These are phyloP conservation scores for Syncephalastrum racemosum DNA, from an alignment of 371 early-diverging fungal genomes.

Conservation along the genomic window DNA sequence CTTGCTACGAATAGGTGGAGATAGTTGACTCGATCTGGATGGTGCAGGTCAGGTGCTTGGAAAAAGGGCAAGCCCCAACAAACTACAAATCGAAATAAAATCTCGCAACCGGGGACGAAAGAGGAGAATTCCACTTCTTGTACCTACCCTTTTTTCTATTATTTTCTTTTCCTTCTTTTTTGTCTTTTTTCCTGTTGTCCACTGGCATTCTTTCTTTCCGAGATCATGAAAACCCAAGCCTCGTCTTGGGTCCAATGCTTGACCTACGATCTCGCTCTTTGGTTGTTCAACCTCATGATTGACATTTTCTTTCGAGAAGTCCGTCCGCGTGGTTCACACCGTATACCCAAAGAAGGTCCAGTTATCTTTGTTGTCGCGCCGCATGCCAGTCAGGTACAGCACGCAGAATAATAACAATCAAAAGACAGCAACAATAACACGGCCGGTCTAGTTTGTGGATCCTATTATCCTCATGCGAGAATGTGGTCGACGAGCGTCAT, in stretches of 20 bases:
- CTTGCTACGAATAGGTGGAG: no score
- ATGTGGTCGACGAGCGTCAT: conserved; percentile 79
- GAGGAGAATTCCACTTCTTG: conserved; percentile 1
- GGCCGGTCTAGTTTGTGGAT: conserved; percentile 81
- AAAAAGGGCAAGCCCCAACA: no score
- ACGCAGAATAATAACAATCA: no score
- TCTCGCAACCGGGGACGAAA: not conserved
- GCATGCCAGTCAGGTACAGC: conserved; percentile 88
- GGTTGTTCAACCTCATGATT: conserved; percentile 65
- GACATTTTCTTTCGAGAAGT: conserved; percentile 90
- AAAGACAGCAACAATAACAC: not conserved
- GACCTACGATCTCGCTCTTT: conserved; percentile 40
- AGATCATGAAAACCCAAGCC: not conserved
- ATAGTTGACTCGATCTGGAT: no score
- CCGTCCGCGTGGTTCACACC: conserved; percentile 82
- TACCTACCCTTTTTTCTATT: conserved; percentile 4
- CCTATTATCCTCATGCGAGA: conserved; percentile 85
- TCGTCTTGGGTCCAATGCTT: conserved; percentile 2
- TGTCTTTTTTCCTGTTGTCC: not conserved
- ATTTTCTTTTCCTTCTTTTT: not conserved
- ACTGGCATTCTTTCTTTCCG: conserved; percentile 4
- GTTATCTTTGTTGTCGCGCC: conserved; percentile 95
- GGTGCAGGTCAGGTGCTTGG: no score
- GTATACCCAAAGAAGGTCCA: conserved; percentile 83
- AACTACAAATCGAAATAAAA: no score